These are phyloP conservation scores for Termitomyces sp. DNA, from an alignment of 768 basidiomycete species.

Conservation along the genomic window DNA sequence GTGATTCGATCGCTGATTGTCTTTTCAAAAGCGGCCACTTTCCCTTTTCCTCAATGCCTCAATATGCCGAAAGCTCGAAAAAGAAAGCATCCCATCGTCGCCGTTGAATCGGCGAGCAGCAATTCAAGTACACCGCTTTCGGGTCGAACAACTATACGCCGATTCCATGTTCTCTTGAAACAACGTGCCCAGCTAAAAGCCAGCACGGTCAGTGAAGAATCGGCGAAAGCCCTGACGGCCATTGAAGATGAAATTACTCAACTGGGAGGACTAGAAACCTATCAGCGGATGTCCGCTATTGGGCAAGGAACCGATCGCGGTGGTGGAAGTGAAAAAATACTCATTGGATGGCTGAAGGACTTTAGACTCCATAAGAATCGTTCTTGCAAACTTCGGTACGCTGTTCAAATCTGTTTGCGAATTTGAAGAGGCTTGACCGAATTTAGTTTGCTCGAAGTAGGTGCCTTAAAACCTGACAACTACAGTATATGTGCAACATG, in stretches of 20 bases:
- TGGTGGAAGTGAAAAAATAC: constrained; percentile 82
- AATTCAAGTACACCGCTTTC: constrained; percentile 56
- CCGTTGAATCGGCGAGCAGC: constrained; percentile 13
- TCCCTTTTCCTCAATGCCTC: neutral
- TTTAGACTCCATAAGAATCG: constrained; percentile 33
- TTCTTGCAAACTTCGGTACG: constrained; percentile 33
- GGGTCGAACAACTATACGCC: constrained; percentile 73
- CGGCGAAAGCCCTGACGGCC: constrained; percentile 39
- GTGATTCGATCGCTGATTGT: no score
- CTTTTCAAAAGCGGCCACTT: no score
- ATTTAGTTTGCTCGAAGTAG: constrained; percentile 80
- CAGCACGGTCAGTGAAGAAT: constrained; percentile 18
- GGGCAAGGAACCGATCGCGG: constrained; percentile 83
- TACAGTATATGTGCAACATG: constrained; percentile 64
- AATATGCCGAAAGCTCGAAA: constrained; percentile 38
- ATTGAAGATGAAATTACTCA: constrained; percentile 61
- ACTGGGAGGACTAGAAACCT: constrained; percentile 77
- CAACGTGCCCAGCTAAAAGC: constrained; percentile 52
- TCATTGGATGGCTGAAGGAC: constrained; percentile 74
- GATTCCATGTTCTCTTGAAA: constrained; percentile 81
- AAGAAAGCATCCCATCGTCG: constrained; percentile 33
- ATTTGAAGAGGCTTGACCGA: neutral
- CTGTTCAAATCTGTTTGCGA: neutral
- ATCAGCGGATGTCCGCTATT: constrained; percentile 80
- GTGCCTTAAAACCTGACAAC: constrained; percentile 84